Base-by-base conservation (phyloP, 768 basidiomycete genomes). In the Russula olivacea region DNA sequence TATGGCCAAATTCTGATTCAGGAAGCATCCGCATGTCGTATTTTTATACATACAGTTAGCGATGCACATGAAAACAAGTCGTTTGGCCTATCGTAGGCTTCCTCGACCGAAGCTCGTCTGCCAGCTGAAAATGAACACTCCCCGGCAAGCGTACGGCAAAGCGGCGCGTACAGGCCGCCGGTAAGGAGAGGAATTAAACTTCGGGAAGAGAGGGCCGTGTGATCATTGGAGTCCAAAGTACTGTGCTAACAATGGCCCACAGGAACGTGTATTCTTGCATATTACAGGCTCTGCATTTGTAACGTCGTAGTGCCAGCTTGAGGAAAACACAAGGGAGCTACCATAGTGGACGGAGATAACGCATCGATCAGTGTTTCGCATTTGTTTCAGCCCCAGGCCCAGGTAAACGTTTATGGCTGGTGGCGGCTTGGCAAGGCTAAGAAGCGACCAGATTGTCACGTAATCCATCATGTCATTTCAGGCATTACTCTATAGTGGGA, bases 1-100 rank as follows among this genome's bases (percentile, higher is more conserved):
- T 28, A 54, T 72, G 57, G 64, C 66, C 23, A 58, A 65, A 48
- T 66, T 69, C 50, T 67, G 15, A 63, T 62, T 43, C 25, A 28
- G 14, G 34, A 61, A 48, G n/a, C 30, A 36, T 36, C 32, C 32
- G 25, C 21, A 43, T 41, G 25, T 40, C 14, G 43, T 57, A 30
- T 41, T 6, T 55, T 5, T n/a, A 19, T 45, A 19, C 11, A 19
- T 45, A 19, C 11, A 23, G 25, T 19, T 36, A 43, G 25, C n/a
- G 28, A 19, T 30, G 55, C 41, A 43, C 55, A 30, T 21, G 6
- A 34, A 56, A n/a, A 43, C 38, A 11, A n/a, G 38, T 41, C 11
- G 17, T 25, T n/a, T 12, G 36, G 55, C 19, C 41, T 38, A 23
- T 47, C 45, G n/a, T 47, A 15, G 52, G 12, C 52, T 53, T 53